Evolutionary conservation across 495 filamentous ascomycete genomes (phyloP), one percentile per base, ranked within the genome.

Genomic region (Penicillium flavigenum): DNA sequence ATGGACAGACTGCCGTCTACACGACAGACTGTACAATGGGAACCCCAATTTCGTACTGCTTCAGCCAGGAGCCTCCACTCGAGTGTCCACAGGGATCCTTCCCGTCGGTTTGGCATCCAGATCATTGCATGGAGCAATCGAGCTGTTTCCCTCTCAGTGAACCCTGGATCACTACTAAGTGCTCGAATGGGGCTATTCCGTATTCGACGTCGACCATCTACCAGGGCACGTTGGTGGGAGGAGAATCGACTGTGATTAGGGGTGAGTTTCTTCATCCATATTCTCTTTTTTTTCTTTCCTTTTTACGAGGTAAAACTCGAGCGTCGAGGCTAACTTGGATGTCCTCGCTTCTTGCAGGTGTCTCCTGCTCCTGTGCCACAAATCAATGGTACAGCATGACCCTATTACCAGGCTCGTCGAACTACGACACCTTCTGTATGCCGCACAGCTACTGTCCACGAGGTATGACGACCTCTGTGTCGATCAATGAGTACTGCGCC

Each of bases 11-110:
- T 6, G 26, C 65, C 22, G 22, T 71, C n/a, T 60, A 65, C 32
- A 71, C 68, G 11, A 68, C 60, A 0, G 68, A 69, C 26, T 71
- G 68, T 31, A 69, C 68, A 16, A 42, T 65, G 55, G 68, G 68
- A 7, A 68, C 47, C 16, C 46, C 66, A 11, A 41, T 64, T 1
- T 63, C 62, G 0, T 71, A 62, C 44, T 71, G 69, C 55, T 45
- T 48, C 31, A 64, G 60, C 16, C 50, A 39, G 3, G 32, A 45
- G 16, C 48, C 62, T 14, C 64, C 64, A 7, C 62, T 64, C 27
- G 32, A 51, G 29, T 71, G 66, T 31, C 16, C 50, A 6, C 22
- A 32, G 8, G 69, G 69, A 4, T 68, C 44, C 20, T 70, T 64
- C 53, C 65, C 68, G 2, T 62, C 62, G 1, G 63, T 66, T 4